Evolutionary conservation across 768 basidiomycete species (phyloP).

Genomic region (Phlebiopsis gigantea): DNA sequence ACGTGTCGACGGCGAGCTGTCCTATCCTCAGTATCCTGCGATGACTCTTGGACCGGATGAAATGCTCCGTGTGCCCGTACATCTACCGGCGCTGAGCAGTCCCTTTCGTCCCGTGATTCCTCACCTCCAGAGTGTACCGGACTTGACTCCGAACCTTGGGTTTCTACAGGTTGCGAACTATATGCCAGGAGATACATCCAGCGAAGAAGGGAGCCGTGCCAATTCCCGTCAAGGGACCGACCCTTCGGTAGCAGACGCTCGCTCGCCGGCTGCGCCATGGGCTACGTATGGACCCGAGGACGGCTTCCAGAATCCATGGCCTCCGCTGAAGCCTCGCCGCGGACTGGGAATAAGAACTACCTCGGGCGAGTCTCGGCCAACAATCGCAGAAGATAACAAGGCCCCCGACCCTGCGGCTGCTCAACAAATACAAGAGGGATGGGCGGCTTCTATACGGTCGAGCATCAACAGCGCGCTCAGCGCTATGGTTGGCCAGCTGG

Average conservation of each 20-base stretch:
- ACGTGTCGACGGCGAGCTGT: background rate
- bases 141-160: conserved; percentile 33
- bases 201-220: conserved; percentile 24
- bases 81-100: conserved; percentile 2
- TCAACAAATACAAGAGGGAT: background rate
- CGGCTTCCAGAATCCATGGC: conserved; percentile 3
- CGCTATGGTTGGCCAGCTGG: background rate
- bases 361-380: background rate
- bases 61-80: background rate
- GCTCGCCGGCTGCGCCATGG: background rate
- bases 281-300: background rate
- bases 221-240: conserved; percentile 19
- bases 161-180: conserved; percentile 44
- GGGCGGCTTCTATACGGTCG: background rate
- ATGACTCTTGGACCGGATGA: background rate
- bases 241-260: background rate
- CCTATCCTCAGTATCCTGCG: background rate
- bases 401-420: background rate
- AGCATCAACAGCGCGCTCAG: background rate
- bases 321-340: background rate
- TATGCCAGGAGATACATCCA: conserved; percentile 38
- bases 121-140: conserved; percentile 22
- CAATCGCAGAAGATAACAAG: background rate
- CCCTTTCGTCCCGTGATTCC: conserved; percentile 21
- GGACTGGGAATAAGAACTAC: background rate